A percentile compares a stretch with the other conserved stretches of the same genome.
phyloP scores from a whole-genome alignment of 768 basidiomycete genomes.

The Pleurotus citrinopileatus region DNA sequence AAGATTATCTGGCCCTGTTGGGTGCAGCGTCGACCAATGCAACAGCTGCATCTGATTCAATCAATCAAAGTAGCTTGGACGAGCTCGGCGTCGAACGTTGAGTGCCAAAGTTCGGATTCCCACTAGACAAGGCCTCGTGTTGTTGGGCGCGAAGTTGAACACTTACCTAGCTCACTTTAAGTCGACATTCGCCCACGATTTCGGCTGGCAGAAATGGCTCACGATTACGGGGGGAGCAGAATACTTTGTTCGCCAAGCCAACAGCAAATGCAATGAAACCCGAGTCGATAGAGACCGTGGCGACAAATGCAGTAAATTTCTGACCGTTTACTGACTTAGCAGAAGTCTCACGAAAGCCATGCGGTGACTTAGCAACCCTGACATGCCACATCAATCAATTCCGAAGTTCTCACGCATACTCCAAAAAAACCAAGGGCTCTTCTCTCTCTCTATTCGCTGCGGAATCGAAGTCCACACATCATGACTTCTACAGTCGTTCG shows the following conservation, averaged over 20 bases:
- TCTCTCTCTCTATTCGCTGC: background rate
- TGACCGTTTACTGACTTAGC: background rate
- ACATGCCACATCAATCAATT: too few relatives aligned
- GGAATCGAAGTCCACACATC: background rate
- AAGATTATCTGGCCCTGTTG: slow-evolving; percentile 53
- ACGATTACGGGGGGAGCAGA: too few relatives aligned
- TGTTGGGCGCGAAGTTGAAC: background rate
- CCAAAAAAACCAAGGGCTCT: background rate
- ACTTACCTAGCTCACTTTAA: background rate
- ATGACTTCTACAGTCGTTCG: slow-evolving; percentile 10
- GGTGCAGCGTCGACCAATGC: slow-evolving; percentile 65
- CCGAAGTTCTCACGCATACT: background rate
- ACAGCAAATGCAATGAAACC: too few relatives aligned
- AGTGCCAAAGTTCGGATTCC: background rate
- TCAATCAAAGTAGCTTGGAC: background rate
- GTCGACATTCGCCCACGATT: too few relatives aligned
- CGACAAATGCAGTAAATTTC: background rate
- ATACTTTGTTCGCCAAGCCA: too few relatives aligned
- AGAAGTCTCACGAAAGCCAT: background rate
- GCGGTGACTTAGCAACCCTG: background rate
- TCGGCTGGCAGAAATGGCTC: too few relatives aligned
- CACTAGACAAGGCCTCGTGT: background rate
- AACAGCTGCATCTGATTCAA: slow-evolving; percentile 43
- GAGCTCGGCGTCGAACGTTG: background rate
- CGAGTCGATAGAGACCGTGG: background rate